phyloP scores from a whole-genome alignment of 768 basidiomycete species.

The Gymnopilus junonius region DNA sequence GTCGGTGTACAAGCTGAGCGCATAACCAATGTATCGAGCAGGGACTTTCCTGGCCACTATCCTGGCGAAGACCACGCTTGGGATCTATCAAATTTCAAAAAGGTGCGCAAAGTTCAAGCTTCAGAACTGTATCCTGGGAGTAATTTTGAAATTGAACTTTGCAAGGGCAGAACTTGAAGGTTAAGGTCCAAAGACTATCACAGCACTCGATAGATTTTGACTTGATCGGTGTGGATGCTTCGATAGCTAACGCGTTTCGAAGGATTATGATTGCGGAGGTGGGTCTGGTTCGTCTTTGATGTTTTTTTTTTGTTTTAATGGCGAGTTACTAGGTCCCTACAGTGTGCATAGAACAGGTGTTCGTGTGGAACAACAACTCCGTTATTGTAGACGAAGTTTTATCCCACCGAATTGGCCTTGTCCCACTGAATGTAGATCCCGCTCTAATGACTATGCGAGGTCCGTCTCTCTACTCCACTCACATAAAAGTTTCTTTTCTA shows the following conservation, averaged over 20 bases:
- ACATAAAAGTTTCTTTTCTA: not conserved
- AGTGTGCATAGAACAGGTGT: slow-evolving; percentile 88
- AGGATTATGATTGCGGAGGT: slow-evolving; percentile 96
- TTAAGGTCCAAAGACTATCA: slow-evolving; percentile 80
- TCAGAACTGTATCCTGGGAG: not conserved
- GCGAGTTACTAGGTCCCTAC: slow-evolving; percentile 73
- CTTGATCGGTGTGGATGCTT: slow-evolving; percentile 93
- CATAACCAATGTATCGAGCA: slow-evolving; percentile 81
- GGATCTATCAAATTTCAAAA: slow-evolving; percentile 73
- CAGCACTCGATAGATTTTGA: slow-evolving; percentile 92
- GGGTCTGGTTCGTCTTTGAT: slow-evolving; percentile 22
- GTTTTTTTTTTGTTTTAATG: not conserved
- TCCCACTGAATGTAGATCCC: slow-evolving; percentile 90
- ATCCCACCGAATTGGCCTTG: slow-evolving; percentile 87
- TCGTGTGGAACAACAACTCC: slow-evolving; percentile 93
- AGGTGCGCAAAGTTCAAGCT: slow-evolving; percentile 52
- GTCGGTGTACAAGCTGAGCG: slow-evolving; percentile 74
- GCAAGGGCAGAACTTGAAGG: slow-evolving; percentile 67
- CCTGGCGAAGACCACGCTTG: slow-evolving; percentile 87
- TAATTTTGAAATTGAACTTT: slow-evolving; percentile 20
- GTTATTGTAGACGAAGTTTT: slow-evolving; percentile 95
- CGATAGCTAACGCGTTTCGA: slow-evolving; percentile 93
- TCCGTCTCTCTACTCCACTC: slow-evolving; percentile 22
- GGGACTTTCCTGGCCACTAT: slow-evolving; percentile 90
- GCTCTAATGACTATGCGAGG: slow-evolving; percentile 62